Conservation (phyloP, 129 eudicot species). For the Pulicaria dysenterica region DNA sequence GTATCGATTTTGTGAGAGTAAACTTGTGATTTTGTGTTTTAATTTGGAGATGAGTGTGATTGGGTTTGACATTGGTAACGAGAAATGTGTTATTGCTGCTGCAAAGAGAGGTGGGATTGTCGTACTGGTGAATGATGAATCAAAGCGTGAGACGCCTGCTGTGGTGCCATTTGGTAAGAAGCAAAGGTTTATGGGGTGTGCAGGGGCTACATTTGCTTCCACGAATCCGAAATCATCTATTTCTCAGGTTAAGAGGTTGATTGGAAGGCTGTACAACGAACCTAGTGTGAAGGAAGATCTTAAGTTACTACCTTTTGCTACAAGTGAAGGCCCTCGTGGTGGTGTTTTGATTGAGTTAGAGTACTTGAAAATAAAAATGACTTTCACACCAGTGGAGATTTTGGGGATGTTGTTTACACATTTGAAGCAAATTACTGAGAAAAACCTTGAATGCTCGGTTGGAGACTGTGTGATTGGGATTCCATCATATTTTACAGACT, state of each 20-base stretch:
- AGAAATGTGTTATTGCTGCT: conserved; percentile 66
- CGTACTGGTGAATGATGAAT: conserved; percentile 71
- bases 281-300: conserved; percentile 60
- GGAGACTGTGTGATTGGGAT: conserved; percentile 77
- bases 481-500: conserved; percentile 71
- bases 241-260: conserved; percentile 75
- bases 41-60: conserved; percentile 58
- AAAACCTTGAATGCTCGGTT: conserved; percentile 49
- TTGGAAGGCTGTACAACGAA: conserved; percentile 56
- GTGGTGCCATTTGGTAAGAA: conserved; percentile 85
- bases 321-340: conserved; percentile 62
- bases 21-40: no score
- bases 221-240: conserved; percentile 71
- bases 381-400: conserved; percentile 69
- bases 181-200: conserved; percentile 73
- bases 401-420: conserved; percentile 79
- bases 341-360: conserved; percentile 64
- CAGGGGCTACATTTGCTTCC: conserved; percentile 70
- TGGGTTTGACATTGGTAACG: conserved; percentile 82
- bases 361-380: conserved; percentile 51
- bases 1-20: background rate
- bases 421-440: conserved; percentile 70
- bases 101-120: conserved; percentile 74
- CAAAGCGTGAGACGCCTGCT: conserved; percentile 67
- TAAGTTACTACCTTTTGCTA: conserved; percentile 56